Percentiles rank a stretch among this genome's conserved stretches.
These are phyloP conservation scores for Telopea speciosissima DNA, from an alignment of 177 flowering plant genomes.

Conservation along the genomic window DNA sequence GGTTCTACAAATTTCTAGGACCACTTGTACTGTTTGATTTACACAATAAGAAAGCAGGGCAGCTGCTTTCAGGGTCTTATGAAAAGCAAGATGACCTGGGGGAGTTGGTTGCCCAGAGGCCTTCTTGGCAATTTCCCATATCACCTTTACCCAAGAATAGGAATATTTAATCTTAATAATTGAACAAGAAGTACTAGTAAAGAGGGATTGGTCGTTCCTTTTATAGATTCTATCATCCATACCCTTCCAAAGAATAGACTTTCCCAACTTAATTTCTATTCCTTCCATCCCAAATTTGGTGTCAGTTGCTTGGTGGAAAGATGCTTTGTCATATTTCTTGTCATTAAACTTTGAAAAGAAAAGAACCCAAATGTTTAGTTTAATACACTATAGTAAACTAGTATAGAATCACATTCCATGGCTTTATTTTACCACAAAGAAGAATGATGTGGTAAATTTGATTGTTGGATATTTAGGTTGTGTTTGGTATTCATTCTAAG, in stretches of 20 bases:
- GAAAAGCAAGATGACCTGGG: too few relatives aligned
- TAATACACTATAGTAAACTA: too few relatives aligned
- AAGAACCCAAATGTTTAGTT: background rate
- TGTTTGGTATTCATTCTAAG: too few relatives aligned
- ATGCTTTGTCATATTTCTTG: background rate
- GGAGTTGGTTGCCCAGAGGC: background rate
- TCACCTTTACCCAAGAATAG: background rate
- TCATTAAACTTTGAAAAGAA: background rate
- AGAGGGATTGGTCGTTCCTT: background rate
- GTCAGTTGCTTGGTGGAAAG: background rate
- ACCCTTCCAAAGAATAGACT: background rate
- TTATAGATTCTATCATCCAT: background rate
- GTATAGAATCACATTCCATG: too few relatives aligned
- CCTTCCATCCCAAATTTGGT: too few relatives aligned
- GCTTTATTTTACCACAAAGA: too few relatives aligned
- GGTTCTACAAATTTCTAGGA: background rate
- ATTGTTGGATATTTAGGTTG: too few relatives aligned
- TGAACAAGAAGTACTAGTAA: background rate
- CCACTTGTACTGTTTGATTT: background rate
- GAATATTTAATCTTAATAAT: background rate
- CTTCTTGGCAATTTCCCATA: background rate
- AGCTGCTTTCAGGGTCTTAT: constrained; percentile 1
- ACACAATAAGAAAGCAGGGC: constrained; percentile 1
- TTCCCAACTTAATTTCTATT: too few relatives aligned
- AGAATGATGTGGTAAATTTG: too few relatives aligned